phyloP scores from a whole-genome alignment of 306 rosid species.

The Datisca glomerata region DNA sequence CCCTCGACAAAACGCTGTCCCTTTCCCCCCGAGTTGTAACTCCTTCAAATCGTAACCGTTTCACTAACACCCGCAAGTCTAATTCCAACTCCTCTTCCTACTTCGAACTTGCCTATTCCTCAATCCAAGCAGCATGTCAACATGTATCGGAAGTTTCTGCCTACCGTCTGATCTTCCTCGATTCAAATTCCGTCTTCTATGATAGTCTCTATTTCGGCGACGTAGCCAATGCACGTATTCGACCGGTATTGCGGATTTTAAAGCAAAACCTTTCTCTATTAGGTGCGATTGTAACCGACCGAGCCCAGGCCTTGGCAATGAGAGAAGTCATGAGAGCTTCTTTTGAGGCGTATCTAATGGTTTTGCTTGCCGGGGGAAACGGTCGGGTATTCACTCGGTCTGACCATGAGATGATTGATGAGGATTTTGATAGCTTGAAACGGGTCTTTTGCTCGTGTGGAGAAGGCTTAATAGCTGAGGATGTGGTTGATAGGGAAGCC shows the following conservation, averaged over 20 bases:
- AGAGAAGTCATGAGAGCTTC: constrained; percentile 83
- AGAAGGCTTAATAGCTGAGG: constrained; percentile 68
- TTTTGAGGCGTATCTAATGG: constrained; percentile 84
- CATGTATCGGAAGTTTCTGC: constrained; percentile 88
- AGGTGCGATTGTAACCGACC: constrained; percentile 44
- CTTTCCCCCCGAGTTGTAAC: constrained; percentile 20
- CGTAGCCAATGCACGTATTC: constrained; percentile 52
- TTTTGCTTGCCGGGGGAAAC: constrained; percentile 78
- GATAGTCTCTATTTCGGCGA: constrained; percentile 53
- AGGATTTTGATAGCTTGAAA: constrained; percentile 69
- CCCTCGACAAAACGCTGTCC: constrained; percentile 47
- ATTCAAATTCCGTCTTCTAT: constrained; percentile 63
- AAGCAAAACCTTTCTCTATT: constrained; percentile 73
- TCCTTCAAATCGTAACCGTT: constrained; percentile 25
- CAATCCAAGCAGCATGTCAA: constrained; percentile 48
- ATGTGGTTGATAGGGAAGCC: constrained; percentile 63
- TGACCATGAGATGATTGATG: constrained; percentile 50
- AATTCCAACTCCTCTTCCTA: constrained; percentile 25
- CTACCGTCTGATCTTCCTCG: constrained; percentile 73
- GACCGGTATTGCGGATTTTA: constrained; percentile 53
- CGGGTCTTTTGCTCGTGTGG: constrained; percentile 54
- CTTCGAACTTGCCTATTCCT: constrained; percentile 36
- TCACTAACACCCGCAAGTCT: constrained; percentile 17
- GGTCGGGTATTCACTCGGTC: constrained; percentile 45
- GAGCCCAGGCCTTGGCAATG: constrained; percentile 72